A percentile compares a stretch with the other conserved stretches of the same genome.
These are phyloP conservation scores for Panicum virgatum DNA, from an alignment of 202 grass and related monocot species.

Conservation along the genomic window DNA sequence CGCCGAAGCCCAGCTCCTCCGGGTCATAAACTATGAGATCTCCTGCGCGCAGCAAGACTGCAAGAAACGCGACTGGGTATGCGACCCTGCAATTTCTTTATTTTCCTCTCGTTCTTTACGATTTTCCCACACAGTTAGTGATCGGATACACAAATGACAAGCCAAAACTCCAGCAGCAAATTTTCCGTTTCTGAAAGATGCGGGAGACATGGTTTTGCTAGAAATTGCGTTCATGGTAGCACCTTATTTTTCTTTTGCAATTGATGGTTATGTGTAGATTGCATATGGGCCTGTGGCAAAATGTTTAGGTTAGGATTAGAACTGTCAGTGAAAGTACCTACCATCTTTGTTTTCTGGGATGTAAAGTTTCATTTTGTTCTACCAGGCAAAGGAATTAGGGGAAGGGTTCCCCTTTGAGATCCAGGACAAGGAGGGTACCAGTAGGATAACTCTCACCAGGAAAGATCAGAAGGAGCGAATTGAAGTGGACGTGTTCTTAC, in stretches of 20 bases:
- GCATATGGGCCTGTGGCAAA: not conserved
- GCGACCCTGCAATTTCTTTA: not conserved
- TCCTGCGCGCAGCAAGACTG: conserved; percentile 50
- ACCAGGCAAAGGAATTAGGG: conserved; percentile 39
- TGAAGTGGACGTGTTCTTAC: conserved; percentile 47
- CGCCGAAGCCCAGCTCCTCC: conserved; percentile 45
- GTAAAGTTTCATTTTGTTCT: not conserved
- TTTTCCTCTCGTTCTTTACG: not conserved
- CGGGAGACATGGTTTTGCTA: not conserved
- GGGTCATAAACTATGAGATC: conserved; percentile 53
- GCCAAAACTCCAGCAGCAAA: not conserved
- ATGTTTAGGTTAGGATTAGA: not conserved
- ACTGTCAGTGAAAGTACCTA: not conserved
- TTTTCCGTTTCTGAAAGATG: not conserved
- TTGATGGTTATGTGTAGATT: not conserved
- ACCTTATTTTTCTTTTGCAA: not conserved
- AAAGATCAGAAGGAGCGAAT: conserved; percentile 20
- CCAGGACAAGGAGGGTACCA: conserved; percentile 45
- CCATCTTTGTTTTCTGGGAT: not conserved
- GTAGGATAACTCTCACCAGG: conserved; percentile 35
- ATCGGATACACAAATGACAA: not conserved
- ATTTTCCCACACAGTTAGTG: not conserved
- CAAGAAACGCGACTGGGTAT: conserved; percentile 46
- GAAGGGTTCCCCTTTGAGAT: conserved; percentile 48
- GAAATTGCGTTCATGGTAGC: not conserved